Evolutionary conservation across 768 basidiomycete species (phyloP), one percentile per base, ranked within the genome.

Genomic region (Amanita inopinata): DNA sequence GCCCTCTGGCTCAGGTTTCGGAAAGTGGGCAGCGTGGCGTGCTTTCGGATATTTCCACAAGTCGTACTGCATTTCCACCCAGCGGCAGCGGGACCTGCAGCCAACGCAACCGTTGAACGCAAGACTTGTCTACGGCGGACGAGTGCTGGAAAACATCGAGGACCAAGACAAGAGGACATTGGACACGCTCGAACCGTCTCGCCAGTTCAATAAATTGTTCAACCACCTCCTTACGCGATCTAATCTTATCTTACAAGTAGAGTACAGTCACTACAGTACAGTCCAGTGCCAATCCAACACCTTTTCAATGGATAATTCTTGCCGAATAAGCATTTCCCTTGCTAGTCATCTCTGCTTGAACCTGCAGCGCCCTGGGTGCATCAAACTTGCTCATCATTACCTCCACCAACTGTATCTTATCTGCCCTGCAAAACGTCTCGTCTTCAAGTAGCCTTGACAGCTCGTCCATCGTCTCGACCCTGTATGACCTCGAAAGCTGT

Each of bases 361-460:
- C 58, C 52, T 70, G 63, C 48, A 89, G 62, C 25, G 74, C 70
- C 25, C 67, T 61, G 3, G 89, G 89, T 0, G 84, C 83, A 56
- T 92, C 89, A 19, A 70, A 60, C 48, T 67, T 70, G 18, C 67
- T 73, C 83, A 92, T 87, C 46, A 80, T 60, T 6, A 92, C 73
- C 61, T 92, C 89, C 11, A 91, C 81, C 24, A 91, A 63, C 53
- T 88, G 84, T 38, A 86, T 78, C 60, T 73, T 74, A 41, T 77
- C 67, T 2, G 83, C 78, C 15, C 53, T 65, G 2, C 67, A 71
- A 54, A 96, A 93, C 5, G 63, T 55, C 2, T 62, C 45, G 54
- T 84, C 69, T 3, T 76, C 67, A 45, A 98, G 70, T 10, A 98
- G 69, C 2, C 59, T 60, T 22, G 76, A 70, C 6, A 96, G 66